A percentile compares a stretch with the other conserved stretches of the same genome.
Conservation (phyloP, 805 yeast genomes). For the Phaffomyces thermotolerans region DNA sequence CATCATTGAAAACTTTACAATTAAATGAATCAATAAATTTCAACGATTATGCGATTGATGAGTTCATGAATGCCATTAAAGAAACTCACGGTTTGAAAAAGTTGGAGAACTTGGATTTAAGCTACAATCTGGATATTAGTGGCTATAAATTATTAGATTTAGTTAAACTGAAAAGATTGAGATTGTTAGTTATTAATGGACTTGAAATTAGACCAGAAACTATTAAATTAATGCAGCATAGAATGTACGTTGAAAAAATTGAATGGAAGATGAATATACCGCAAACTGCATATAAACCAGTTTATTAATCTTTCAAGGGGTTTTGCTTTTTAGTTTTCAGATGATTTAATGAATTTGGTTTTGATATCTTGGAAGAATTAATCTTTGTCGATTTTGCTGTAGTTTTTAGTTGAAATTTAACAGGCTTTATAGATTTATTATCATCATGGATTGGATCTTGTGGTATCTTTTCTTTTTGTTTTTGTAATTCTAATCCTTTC, state of each 20-base stretch:
- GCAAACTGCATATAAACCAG: slow-evolving; percentile 18
- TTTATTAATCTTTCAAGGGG: neutral
- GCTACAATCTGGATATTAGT: slow-evolving; percentile 17
- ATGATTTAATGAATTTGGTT: slow-evolving; percentile 9
- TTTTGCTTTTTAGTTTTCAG: slow-evolving; percentile 4
- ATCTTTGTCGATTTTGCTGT: slow-evolving; percentile 4
- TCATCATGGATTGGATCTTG: neutral
- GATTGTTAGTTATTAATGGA: slow-evolving; percentile 17
- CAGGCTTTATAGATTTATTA: slow-evolving; percentile 5
- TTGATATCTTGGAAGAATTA: slow-evolving; percentile 17
- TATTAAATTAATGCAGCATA: slow-evolving; percentile 11
- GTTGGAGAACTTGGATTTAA: slow-evolving; percentile 17
- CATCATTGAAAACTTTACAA: slow-evolving; percentile 12
- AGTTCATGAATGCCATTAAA: slow-evolving; percentile 10
- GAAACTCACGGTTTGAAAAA: neutral
- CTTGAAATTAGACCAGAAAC: slow-evolving; percentile 16
- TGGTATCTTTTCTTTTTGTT: neutral
- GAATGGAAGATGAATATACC: slow-evolving; percentile 13
- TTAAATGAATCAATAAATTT: slow-evolving; percentile 21
- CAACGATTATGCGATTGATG: slow-evolving; percentile 16
- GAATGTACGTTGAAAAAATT: slow-evolving; percentile 13
- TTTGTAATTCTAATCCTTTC: slow-evolving; percentile 27
- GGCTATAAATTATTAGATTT: slow-evolving; percentile 20
- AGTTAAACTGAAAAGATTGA: slow-evolving; percentile 9
- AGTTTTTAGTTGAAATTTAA: slow-evolving; percentile 12